Evolutionary conservation across 1,139 yeast genomes (phyloP).

Genomic region (Yamadazyma triangularis): DNA sequence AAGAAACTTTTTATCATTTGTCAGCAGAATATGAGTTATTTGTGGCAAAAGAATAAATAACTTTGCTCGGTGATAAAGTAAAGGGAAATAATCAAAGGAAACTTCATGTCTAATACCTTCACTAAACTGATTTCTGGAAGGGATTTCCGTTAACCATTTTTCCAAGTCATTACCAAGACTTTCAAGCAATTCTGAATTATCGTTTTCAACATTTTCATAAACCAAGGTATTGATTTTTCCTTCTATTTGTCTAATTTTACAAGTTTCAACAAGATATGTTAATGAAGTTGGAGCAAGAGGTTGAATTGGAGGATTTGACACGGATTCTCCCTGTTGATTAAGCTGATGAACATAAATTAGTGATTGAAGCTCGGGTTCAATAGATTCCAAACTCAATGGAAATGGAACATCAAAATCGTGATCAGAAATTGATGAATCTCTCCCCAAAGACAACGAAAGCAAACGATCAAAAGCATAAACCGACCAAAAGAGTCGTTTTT

Average conservation of each 20-base stretch:
- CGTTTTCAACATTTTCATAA: conserved; percentile 8
- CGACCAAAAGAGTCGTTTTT: conserved; percentile 12
- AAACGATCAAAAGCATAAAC: conserved; percentile 7
- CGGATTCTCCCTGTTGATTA: conserved; percentile 2
- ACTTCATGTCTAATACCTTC: conserved; percentile 9
- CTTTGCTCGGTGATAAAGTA: conserved; percentile 10
- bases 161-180: conserved; percentile 7
- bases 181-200: conserved; percentile 3
- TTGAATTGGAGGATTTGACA: conserved; percentile 6
- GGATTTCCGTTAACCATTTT: conserved; percentile 7
- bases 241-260: conserved; percentile 16
- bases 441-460: conserved; percentile 6
- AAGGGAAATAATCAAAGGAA: conserved; percentile 9
- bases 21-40: conserved; percentile 6
- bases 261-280: conserved; percentile 15
- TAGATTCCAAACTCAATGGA: conserved; percentile 10
- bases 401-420: conserved; percentile 8
- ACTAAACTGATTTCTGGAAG: conserved; percentile 7
- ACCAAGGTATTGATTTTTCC: conserved; percentile 14
- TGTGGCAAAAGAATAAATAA: conserved; percentile 9
- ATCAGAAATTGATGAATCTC: conserved; percentile 9
- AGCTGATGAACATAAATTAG: conserved; percentile 4
- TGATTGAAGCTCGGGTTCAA: no score
- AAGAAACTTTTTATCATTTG: conserved; percentile 4
- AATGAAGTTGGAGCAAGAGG: conserved; percentile 14